Conservation (phyloP, 257 asterid genomes). For the Penstemon newberryi region DNA sequence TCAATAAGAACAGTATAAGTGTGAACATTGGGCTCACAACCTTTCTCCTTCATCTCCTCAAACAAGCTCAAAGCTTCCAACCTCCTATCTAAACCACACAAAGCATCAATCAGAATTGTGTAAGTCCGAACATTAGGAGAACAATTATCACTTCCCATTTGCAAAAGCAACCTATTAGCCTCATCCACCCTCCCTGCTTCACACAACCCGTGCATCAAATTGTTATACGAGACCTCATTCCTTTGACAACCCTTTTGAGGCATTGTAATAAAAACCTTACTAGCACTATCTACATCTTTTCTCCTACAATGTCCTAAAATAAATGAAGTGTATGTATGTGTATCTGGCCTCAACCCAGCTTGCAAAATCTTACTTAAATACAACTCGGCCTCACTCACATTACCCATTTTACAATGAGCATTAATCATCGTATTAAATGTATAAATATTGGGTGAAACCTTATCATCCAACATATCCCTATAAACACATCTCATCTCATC, state of each 20-base stretch:
- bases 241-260: slow-evolving; percentile 43
- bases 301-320: slow-evolving; percentile 55
- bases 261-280: slow-evolving; percentile 40
- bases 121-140: slow-evolving; percentile 51
- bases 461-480: slow-evolving; percentile 42
- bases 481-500: slow-evolving; percentile 46
- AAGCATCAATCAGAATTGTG: slow-evolving; percentile 47
- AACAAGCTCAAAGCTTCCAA: slow-evolving; percentile 49
- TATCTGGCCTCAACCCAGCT: slow-evolving; percentile 52
- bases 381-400: slow-evolving; percentile 44
- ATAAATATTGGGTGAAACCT: slow-evolving; percentile 48
- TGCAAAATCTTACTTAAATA: slow-evolving; percentile 48
- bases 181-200: slow-evolving; percentile 40
- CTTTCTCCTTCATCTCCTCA: slow-evolving; percentile 52
- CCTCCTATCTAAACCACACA: slow-evolving; percentile 41
- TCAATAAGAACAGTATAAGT: slow-evolving; percentile 53
- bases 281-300: slow-evolving; percentile 43
- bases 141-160: slow-evolving; percentile 47
- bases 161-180: slow-evolving; percentile 36
- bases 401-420: slow-evolving; percentile 51
- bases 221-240: slow-evolving; percentile 49
- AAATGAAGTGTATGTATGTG: slow-evolving; percentile 55
- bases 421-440: slow-evolving; percentile 54
- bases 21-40: slow-evolving; percentile 49
- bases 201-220: slow-evolving; percentile 55